phyloP scores from a whole-genome alignment of 1,139 yeast genomes.

The Nadsonia starkeyi-henricii region DNA sequence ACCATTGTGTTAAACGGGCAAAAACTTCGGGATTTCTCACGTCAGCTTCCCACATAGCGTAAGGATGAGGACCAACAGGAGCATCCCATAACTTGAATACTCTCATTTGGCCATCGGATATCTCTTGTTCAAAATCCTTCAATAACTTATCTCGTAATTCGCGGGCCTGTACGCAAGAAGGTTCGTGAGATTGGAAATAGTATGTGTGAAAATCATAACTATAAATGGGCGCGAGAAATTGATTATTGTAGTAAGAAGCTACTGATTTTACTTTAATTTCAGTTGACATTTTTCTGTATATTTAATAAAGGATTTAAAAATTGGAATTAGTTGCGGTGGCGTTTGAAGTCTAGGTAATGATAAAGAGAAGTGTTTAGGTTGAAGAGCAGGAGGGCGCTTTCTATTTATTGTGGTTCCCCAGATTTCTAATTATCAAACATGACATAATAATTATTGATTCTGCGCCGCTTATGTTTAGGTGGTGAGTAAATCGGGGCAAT shows the following conservation, averaged over 20 bases:
- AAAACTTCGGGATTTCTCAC: constrained; percentile 24
- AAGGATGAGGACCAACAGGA: constrained; percentile 47
- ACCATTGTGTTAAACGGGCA: constrained; percentile 23
- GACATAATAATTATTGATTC: no score
- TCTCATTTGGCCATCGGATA: constrained; percentile 31
- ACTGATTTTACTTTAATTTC: no score
- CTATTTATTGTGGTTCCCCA: no score
- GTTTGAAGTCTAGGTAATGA: no score
- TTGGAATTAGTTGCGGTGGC: no score
- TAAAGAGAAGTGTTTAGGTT: no score
- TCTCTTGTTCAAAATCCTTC: constrained; percentile 33
- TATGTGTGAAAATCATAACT: constrained; percentile 42
- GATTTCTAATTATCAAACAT: no score
- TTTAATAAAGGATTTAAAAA: no score
- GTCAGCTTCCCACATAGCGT: constrained; percentile 29
- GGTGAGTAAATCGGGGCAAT: no score
- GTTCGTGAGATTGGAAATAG: constrained; percentile 30
- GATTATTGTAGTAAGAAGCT: background rate
- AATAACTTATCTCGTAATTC: constrained; percentile 30
- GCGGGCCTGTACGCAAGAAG: constrained; percentile 27
- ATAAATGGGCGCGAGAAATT: background rate
- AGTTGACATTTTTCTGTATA: no score
- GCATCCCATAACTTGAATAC: constrained; percentile 35
- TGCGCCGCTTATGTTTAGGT: no score
- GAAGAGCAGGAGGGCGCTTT: no score